phyloP scores from a whole-genome alignment of 2,329 filamentous ascomycete species.

The Chaetomium sp. region DNA sequence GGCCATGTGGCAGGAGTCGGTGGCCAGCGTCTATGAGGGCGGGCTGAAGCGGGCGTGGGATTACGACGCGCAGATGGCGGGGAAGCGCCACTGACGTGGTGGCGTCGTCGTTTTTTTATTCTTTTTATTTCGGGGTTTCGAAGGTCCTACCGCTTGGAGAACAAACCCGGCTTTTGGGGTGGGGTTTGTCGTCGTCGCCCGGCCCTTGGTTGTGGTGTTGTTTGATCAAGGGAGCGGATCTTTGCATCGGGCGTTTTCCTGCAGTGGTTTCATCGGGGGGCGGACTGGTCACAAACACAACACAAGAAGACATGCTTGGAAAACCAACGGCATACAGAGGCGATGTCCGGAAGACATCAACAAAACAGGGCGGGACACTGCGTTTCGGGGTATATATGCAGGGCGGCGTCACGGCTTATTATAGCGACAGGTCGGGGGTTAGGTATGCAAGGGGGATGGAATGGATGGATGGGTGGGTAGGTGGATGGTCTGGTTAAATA shows the following conservation, averaged over 20 bases:
- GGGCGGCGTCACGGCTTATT: not conserved
- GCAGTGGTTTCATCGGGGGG: not conserved
- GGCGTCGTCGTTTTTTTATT: not conserved
- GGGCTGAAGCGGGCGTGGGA: slow-evolving; percentile 66
- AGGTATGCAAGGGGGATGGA: no score
- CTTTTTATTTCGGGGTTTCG: not conserved
- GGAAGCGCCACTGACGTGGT: slow-evolving; percentile 31
- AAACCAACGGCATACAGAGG: not conserved
- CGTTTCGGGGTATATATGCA: not conserved
- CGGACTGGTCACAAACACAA: not conserved
- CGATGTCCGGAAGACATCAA: not conserved
- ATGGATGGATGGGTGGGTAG: not conserved
- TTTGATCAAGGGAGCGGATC: not conserved
- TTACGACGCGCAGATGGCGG: slow-evolving; percentile 46
- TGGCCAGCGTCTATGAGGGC: slow-evolving; percentile 68
- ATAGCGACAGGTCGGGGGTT: not conserved
- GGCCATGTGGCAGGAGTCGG: slow-evolving; percentile 73
- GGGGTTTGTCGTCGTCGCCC: not conserved
- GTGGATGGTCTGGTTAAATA: not conserved
- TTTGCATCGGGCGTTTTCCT: not conserved
- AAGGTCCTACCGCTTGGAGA: not conserved
- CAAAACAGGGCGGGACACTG: not conserved
- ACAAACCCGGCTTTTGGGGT: no score
- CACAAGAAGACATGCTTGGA: not conserved
- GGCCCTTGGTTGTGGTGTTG: not conserved